Conservation (phyloP, 2,329 filamentous ascomycete genomes). For the Fusarium dlaminii region DNA sequence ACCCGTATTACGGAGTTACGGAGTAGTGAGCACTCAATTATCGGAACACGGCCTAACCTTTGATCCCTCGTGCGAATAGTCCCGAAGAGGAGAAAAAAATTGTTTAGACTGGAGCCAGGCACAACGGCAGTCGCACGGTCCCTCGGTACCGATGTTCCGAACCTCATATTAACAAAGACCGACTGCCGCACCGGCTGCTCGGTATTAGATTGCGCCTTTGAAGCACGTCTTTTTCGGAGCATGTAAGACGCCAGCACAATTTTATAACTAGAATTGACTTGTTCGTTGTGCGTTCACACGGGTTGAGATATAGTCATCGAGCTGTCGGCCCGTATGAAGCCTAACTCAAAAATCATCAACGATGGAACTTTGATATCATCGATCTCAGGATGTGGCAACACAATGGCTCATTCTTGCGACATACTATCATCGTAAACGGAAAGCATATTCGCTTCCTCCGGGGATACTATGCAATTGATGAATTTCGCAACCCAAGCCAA, state of each 20-base stretch:
- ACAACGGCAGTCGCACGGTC: constrained; percentile 33
- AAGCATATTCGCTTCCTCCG: background rate
- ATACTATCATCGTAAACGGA: background rate
- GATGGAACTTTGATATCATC: background rate
- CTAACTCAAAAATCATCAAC: background rate
- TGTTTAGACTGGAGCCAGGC: background rate
- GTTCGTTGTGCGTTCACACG: background rate
- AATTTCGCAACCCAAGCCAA: constrained; percentile 34
- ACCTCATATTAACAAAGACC: background rate
- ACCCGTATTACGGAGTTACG: too few relatives aligned
- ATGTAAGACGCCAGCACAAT: background rate
- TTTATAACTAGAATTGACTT: background rate
- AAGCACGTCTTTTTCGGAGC: background rate
- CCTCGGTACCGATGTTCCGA: constrained; percentile 35
- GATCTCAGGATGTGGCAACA: constrained; percentile 23
- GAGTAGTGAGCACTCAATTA: background rate
- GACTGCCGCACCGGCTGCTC: constrained; percentile 29
- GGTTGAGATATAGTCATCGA: background rate
- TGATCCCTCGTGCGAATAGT: background rate
- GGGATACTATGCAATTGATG: background rate
- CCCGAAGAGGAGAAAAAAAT: constrained; percentile 1
- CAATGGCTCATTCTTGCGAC: constrained; percentile 23
- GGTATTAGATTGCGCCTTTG: background rate
- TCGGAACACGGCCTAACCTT: constrained; percentile 17
- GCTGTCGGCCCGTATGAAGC: background rate